A percentile compares a stretch with the other conserved stretches of the same genome.
These are phyloP conservation scores for Penicillium verrucosum DNA, from an alignment of 2,329 filamentous ascomycete species.

Conservation along the genomic window DNA sequence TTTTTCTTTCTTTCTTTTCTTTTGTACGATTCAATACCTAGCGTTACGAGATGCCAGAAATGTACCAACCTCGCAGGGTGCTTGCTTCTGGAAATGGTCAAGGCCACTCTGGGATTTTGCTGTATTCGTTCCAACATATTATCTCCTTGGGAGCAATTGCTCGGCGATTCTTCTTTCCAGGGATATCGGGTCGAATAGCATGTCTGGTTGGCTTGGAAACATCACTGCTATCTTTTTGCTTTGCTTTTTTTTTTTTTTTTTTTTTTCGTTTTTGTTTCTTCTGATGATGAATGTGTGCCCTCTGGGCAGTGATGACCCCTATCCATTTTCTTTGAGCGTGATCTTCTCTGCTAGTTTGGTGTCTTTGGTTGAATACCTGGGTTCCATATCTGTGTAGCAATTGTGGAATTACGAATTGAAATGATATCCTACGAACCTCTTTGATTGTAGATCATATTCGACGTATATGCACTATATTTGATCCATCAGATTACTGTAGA, in stretches of 20 bases:
- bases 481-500: no score
- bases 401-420: constrained; percentile 6
- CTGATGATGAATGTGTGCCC: constrained; percentile 6
- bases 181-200: background rate
- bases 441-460: background rate
- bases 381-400: constrained; percentile 14
- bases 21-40: constrained; percentile 20
- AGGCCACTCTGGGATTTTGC: background rate
- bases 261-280: background rate
- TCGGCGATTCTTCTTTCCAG: background rate
- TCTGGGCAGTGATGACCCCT: constrained; percentile 5
- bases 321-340: constrained; percentile 6
- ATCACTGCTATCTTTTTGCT: background rate
- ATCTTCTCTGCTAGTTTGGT: constrained; percentile 16
- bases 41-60: constrained; percentile 20
- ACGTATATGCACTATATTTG: no score
- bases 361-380: constrained; percentile 15
- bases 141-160: background rate
- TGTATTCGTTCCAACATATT: background rate
- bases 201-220: background rate
- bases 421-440: background rate
- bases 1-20: constrained; percentile 15
- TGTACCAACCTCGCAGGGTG: constrained; percentile 18
- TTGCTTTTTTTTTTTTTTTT: background rate
- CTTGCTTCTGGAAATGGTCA: constrained; percentile 4